phyloP scores from a whole-genome alignment of 2,329 filamentous ascomycete genomes.

The Aspergillus phoenicis region DNA sequence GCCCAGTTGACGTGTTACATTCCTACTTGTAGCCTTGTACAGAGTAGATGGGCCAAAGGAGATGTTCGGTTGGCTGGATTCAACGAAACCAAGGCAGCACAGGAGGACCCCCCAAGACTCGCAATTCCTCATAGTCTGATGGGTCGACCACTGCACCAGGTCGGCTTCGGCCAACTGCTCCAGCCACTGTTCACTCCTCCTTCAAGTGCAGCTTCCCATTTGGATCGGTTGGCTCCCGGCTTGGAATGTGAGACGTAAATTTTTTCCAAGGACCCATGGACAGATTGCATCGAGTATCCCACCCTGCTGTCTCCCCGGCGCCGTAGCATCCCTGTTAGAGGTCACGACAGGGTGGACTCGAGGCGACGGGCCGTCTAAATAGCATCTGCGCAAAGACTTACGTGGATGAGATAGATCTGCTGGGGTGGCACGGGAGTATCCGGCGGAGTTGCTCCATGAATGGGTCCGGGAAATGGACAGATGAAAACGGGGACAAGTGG shows the following conservation, averaged over 20 bases:
- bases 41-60: background rate
- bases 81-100: background rate
- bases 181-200: background rate
- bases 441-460: background rate
- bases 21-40: slow-evolving; percentile 10
- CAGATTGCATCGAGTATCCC: background rate
- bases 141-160: background rate
- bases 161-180: background rate
- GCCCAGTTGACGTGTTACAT: slow-evolving; percentile 17
- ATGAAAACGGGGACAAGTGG: background rate
- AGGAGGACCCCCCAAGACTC: background rate
- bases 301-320: background rate
- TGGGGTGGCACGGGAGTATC: background rate
- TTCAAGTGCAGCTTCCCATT: background rate
- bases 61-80: background rate
- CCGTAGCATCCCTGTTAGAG: background rate
- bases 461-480: background rate
- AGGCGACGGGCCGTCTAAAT: background rate
- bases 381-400: background rate
- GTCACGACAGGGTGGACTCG: background rate
- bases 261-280: background rate
- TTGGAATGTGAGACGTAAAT: slow-evolving; percentile 1
- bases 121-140: background rate
- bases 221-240: background rate
- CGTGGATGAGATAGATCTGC: background rate